Evolutionary conservation across 805 yeast genomes (phyloP), one percentile per base, ranked within the genome.

Genomic region (Maudiozyma turicensis): DNA sequence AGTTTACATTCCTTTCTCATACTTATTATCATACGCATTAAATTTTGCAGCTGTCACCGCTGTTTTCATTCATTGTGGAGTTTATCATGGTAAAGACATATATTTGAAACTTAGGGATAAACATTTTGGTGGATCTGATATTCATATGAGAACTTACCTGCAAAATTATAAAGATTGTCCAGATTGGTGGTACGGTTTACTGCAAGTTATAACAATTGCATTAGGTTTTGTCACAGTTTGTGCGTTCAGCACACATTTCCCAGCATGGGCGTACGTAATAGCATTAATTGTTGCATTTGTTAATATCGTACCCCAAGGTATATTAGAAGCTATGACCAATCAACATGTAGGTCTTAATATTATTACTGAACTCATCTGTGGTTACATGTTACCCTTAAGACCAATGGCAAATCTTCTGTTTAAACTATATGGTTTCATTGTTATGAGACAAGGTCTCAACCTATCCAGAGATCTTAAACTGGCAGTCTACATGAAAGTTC

Each of bases 11-110:
- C 74, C 82, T n/a, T 75, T 80, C 43, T 76, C 82, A 2, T 79
- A 76, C 55, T 71, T 80, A 39, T 59, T 80, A 41, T 67, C 75
- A 6, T 80, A 80, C 59, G 83, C 82, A 55, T 71, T 69, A 64
- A 74, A 72, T 45, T 77, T 81, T 66, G 89, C 86, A 1, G 75
- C 86, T 6, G 76, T 82, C 48, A 70, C 79, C 32, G 78, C 86
- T 4, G 76, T 82, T 6, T 67, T 84, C 47, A 71, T 75, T 14
- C 85, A 83, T 59, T 74, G 81, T 20, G 64, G 64, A 9, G 66
- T 81, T 30, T 82, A 77, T 67, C 83, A 81, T 58, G 77, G 82
- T 47, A 67, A 63, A 43, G 80, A 80, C 51, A 73, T 83, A 57
- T 63, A 72, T 66, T 63, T 60, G n/a, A 69, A 66, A 45, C 65